A percentile compares a stretch with the other conserved stretches of the same genome.
Evolutionary conservation across 371 early-diverging fungal species (phyloP).

Genomic region (Zychaea mexicana): DNA sequence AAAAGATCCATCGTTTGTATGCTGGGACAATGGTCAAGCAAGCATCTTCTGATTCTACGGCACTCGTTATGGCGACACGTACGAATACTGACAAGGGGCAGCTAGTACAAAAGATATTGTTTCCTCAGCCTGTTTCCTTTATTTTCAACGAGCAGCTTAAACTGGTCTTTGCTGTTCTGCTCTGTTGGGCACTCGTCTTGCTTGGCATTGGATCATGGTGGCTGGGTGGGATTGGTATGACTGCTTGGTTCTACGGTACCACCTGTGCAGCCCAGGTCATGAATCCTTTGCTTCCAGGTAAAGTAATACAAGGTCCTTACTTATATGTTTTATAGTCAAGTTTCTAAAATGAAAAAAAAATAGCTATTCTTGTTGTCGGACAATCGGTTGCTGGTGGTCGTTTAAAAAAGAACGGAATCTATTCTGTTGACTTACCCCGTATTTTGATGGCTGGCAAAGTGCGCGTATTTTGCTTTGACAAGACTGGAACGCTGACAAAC

Average conservation of each 20-base stretch:
- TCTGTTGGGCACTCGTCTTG: conserved; percentile 61
- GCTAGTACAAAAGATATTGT: conserved; percentile 78
- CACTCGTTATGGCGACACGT: conserved; percentile 74
- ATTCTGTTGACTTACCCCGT: conserved; percentile 74
- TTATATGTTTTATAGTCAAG: too few species aligned
- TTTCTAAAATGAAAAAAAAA: background rate
- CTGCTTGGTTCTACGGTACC: conserved; percentile 62
- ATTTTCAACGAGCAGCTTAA: conserved; percentile 77
- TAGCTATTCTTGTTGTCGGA: conserved; percentile 34
- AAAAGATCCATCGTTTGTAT: conserved; percentile 60
- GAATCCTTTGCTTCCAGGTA: conserved; percentile 71
- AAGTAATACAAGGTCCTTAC: too few species aligned
- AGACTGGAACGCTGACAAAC: conserved; percentile 82
- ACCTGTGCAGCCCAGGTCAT: conserved; percentile 70
- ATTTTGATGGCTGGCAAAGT: conserved; percentile 89
- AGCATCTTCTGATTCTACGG: conserved; percentile 24
- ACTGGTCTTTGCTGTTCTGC: conserved; percentile 62
- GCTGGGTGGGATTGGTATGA: conserved; percentile 52
- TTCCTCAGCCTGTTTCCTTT: conserved; percentile 66
- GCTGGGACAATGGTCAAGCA: conserved; percentile 68
- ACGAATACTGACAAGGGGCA: conserved; percentile 76
- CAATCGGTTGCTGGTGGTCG: conserved; percentile 72
- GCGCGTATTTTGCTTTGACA: conserved; percentile 90
- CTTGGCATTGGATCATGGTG: conserved; percentile 56
- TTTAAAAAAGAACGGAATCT: conserved; percentile 57